These are phyloP conservation scores for Rachicladosporium sp. DNA, from an alignment of 2,329 filamentous ascomycete genomes.

Conservation along the genomic window DNA sequence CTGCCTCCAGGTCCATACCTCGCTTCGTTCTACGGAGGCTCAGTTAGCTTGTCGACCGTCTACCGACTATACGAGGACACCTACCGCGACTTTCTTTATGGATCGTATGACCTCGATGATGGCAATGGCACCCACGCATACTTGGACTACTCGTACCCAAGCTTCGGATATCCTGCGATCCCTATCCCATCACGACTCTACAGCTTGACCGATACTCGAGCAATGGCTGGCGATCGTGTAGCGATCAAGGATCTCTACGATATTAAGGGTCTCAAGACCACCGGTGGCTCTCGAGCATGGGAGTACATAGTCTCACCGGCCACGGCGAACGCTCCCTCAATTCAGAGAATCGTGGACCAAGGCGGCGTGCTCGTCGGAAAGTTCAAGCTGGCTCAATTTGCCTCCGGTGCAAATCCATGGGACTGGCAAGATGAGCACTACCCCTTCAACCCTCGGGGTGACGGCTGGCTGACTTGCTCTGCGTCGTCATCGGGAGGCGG, in stretches of 20 bases:
- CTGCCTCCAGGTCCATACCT: slow-evolving; percentile 21
- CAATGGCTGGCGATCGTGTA: slow-evolving; percentile 23
- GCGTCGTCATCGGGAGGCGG: slow-evolving; percentile 23
- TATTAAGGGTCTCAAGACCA: slow-evolving; percentile 24
- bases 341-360: slow-evolving; percentile 24
- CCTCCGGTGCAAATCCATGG: slow-evolving; percentile 11
- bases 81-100: slow-evolving; percentile 21
- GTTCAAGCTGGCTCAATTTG: slow-evolving; percentile 25
- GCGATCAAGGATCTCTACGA: slow-evolving; percentile 28
- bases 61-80: slow-evolving; percentile 22
- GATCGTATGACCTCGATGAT: slow-evolving; percentile 17
- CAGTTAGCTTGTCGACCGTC: slow-evolving; percentile 16
- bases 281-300: slow-evolving; percentile 23
- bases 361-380: slow-evolving; percentile 27
- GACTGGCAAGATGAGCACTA: slow-evolving; percentile 11
- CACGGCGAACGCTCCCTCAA: slow-evolving; percentile 20
- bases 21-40: slow-evolving; percentile 6
- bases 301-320: slow-evolving; percentile 13
- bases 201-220: slow-evolving; percentile 21
- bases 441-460: slow-evolving; percentile 23
- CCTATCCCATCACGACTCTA: slow-evolving; percentile 31
- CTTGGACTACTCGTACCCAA: slow-evolving; percentile 17
- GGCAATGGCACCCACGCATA: slow-evolving; percentile 13
- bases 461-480: slow-evolving; percentile 24
- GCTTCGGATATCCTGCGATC: slow-evolving; percentile 20